A percentile compares a stretch with the other conserved stretches of the same genome.
Conservation (phyloP, 352 stramenopile genomes). For the Phytophthora cajani region DNA sequence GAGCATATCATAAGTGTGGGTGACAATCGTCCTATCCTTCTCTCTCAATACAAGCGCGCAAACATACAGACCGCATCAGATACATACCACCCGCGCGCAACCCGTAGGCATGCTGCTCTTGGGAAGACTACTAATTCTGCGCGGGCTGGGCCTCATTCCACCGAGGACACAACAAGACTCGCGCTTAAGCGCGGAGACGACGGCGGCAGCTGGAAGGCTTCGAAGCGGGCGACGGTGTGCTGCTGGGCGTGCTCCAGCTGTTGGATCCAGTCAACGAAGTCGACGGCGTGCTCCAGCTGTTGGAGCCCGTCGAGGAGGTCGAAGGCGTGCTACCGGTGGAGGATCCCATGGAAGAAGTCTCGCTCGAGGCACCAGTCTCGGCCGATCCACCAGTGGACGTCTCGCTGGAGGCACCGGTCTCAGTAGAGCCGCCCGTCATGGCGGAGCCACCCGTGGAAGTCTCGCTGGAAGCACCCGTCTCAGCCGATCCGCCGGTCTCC, state of each 20-base stretch:
- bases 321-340: conserved; percentile 8
- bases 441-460: background rate
- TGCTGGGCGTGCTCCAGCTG: conserved; percentile 25
- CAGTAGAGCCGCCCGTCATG: background rate
- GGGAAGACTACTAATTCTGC: conserved; percentile 4
- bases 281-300: conserved; percentile 28
- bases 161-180: conserved; percentile 5
- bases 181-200: conserved; percentile 32
- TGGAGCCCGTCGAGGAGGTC: conserved; percentile 16
- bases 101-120: background rate
- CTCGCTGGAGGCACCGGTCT: background rate
- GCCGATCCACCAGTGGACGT: conserved; percentile 4
- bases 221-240: conserved; percentile 13
- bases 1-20: conserved; percentile 2
- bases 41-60: conserved; percentile 13
- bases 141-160: conserved; percentile 7
- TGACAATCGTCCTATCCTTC: background rate
- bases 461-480: conserved; percentile 9
- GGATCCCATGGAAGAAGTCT: background rate
- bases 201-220: conserved; percentile 26
- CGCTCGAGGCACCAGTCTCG: conserved; percentile 12
- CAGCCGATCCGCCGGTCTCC: background rate
- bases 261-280: conserved; percentile 20
- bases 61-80: conserved; percentile 19
- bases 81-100: conserved; percentile 22